phyloP scores from a whole-genome alignment of 257 asterid genomes.

The Solanum dulcamara region DNA sequence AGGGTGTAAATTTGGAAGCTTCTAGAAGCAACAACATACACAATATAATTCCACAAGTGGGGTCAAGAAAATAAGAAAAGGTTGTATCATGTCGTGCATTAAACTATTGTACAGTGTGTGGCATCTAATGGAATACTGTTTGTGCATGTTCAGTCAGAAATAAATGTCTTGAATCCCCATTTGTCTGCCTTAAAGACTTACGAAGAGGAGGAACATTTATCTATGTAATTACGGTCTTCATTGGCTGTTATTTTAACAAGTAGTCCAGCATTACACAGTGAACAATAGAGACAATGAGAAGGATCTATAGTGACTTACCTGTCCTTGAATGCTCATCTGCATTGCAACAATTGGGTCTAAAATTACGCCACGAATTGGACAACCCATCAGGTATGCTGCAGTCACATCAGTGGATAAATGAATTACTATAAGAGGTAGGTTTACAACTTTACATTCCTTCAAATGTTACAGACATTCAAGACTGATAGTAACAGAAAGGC shows the following conservation, averaged over 20 bases:
- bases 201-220: not conserved
- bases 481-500: not conserved
- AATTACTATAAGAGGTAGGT: not conserved
- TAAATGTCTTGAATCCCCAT: not conserved
- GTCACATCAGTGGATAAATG: not conserved
- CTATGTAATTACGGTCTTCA: not conserved
- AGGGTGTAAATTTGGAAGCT: not conserved
- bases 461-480: not conserved
- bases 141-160: not conserved
- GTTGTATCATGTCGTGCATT: not conserved
- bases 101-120: not conserved
- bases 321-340: conserved; percentile 98
- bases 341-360: conserved; percentile 81
- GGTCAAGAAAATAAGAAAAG: not conserved
- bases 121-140: not conserved
- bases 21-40: not conserved
- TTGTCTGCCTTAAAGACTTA: not conserved
- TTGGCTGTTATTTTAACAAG: not conserved
- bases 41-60: not conserved
- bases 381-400: conserved; percentile 96
- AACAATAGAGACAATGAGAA: not conserved
- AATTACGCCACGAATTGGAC: conserved; percentile 92
- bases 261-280: not conserved
- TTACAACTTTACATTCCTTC: not conserved
- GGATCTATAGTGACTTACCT: conserved; percentile 36